Base-by-base conservation (phyloP, 2,329 filamentous ascomycete genomes). In the Trichoderma polysporum region DNA sequence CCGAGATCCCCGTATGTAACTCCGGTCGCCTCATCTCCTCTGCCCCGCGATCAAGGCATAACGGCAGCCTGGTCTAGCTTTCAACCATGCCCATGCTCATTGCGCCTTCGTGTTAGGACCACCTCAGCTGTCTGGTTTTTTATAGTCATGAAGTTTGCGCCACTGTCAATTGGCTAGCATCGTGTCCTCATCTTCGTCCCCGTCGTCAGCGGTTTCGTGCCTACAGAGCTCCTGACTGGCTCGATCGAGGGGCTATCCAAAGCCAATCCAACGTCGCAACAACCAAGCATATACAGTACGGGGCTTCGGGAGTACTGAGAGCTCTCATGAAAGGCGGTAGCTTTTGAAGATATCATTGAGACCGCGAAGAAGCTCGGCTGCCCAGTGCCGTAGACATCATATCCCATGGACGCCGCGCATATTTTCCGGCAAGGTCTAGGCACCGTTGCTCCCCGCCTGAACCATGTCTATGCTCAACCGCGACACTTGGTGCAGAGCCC, bases 351-450 rank as follows among this genome's bases (percentile, higher is more conserved):
- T n/a, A 15, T 31, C 3, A 1, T 25, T 22, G 4, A 64, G 17
- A 25, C 19, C 47, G 9, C n/a, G 33, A 17, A 22, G 61, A 33
- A 50, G 49, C 37, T 47, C n/a, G 39, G 31, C 49, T 57, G 61
- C 45, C 13, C 57, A 25, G 39, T 31, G 41, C 45, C 50, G 35
- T 66, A 69, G 68, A 68, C 64, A 68, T 41, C 74, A 60, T n/a
- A 45, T 45, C 17, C 71, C 68, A 90, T 90, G 87, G 85, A 90
- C 75, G 81, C 85, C 70, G 81, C 83, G 69, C 82, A 84, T 74
- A 81, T 88, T 73, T 88, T 88, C 73, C 85, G 85, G 71, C 86
- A 86, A 75, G 86, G 85, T 74, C 80, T 87, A 68, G 81, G 80
- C 66, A 76, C 79, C 57, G 78, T 81, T 68, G 79, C 76, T 69